Evolutionary conservation across 2,329 filamentous ascomycete species (phyloP), one percentile per base, ranked within the genome.

Genomic region (Aspergillus sp.): DNA sequence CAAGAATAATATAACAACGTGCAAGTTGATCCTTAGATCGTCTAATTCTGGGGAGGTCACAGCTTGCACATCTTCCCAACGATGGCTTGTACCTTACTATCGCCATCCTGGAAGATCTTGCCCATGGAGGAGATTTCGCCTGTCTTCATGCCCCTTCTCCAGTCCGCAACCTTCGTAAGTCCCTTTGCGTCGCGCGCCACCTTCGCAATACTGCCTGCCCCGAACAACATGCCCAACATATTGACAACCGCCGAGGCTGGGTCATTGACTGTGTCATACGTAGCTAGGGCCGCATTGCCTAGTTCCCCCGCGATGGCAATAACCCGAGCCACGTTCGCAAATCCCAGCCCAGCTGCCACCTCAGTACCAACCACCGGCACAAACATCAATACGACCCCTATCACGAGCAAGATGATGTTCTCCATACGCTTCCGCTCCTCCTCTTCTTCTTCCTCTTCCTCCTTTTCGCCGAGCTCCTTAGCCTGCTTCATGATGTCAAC

Each of bases 221-320:
- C 50, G 17, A 53, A 27, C 40, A 53, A n/a, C 50, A 53, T 44
- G 39, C 50, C 50, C 15, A 53, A 6, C 50, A 53, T 44, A 45
- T 53, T 45, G 1, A 53, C 23, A 27, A 53, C 17, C 6, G 40
- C 40, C 6, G 50, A 12, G 19, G 14, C 17, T 3, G 50, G 50
- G 40, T 53, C 19, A 15, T 27, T 35, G 25, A 53, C 50, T 1
- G 40, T 53, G 14, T 53, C 50, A 27, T 53, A 53, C 6, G 40
- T 53, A 6, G 39, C 50, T 23, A 53, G 14, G 8, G 40, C 50
- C 14, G 25, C 50, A 15, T 53, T 53, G 7, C 50, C 50, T 1
- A 45, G 37, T n/a, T 53, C 50, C 1, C 50, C 50, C 14, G 50
- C 50, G 15, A 53, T 53, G 14, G 50, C 50, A 23, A 45, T 45